These are phyloP conservation scores for Plasmopara halstedii DNA, from an alignment of 352 stramenopile species.

Conservation along the genomic window DNA sequence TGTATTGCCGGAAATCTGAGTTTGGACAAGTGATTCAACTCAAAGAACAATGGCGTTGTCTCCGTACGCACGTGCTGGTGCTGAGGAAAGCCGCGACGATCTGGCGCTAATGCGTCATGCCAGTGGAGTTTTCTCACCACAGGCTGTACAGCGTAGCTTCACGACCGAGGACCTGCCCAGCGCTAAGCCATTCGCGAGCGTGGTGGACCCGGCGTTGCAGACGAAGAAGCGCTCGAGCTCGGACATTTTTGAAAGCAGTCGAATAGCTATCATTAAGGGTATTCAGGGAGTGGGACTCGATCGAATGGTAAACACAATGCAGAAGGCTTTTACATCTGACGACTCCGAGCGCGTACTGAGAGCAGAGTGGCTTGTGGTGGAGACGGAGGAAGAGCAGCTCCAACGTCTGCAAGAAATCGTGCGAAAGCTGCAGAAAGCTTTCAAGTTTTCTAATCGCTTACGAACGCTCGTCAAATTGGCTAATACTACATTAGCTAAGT, in stretches of 20 bases:
- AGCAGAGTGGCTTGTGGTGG: slow-evolving; percentile 68
- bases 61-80: slow-evolving; percentile 17
- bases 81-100: slow-evolving; percentile 41
- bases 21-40: no score
- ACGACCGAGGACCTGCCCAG: slow-evolving; percentile 70
- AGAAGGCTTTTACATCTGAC: slow-evolving; percentile 57
- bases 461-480: slow-evolving; percentile 61
- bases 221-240: slow-evolving; percentile 24
- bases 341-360: slow-evolving; percentile 64
- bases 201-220: slow-evolving; percentile 10
- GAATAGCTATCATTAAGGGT: slow-evolving; percentile 45
- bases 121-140: slow-evolving; percentile 39
- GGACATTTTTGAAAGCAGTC: slow-evolving; percentile 51
- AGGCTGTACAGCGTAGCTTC: slow-evolving; percentile 49
- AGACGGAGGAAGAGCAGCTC: slow-evolving; percentile 73
- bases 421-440: slow-evolving; percentile 62
- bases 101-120: slow-evolving; percentile 33
- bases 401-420: slow-evolving; percentile 51
- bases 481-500: slow-evolving; percentile 56
- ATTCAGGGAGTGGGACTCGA: slow-evolving; percentile 45
- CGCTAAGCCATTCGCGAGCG: slow-evolving; percentile 38
- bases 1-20: background rate
- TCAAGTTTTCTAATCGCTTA: slow-evolving; percentile 72
- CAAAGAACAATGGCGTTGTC: slow-evolving; percentile 7
- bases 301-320: slow-evolving; percentile 52